Evolutionary conservation across 768 basidiomycete species (phyloP), one percentile per base, ranked within the genome.

Genomic region (Leccinum obscurum): DNA sequence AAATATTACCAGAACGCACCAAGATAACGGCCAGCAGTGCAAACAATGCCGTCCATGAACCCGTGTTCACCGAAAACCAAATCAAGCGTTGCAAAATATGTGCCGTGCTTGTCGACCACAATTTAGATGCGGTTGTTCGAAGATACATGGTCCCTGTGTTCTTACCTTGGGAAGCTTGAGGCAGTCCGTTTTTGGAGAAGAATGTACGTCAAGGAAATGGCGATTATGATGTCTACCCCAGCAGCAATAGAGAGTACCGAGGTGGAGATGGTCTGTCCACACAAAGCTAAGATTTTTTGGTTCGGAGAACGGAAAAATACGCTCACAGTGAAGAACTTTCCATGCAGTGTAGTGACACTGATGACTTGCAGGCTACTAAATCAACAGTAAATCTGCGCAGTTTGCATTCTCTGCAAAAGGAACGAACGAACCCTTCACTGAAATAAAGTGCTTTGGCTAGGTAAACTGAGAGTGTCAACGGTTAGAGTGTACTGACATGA

Each of bases 1-100:
- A 17, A 2, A 10, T 1, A 3, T 58, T 6, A 28, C 10, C 6
- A 46, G n/a, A 20, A 64, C 66, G 22, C 17, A 66, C 65, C 22
- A 65, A 20, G 26, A 60, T 54, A 10, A 58, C 6, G 11, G 59
- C 75, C 2, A 81, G 76, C 70, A 85, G 83, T 10, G 78, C 73
- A 4, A 68, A 72, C 0, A 81, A 80, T 58, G 86, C 84, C 10
- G 83, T 77, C 14, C 80, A 81, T 15, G 85, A 77, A 0, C 82
- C 77, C 0, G 52, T 59, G 1, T 66, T 66, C 22, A 69, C 48
- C 0, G 60, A 52, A 17, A 69, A 66, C 4, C 64, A 34, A 3
- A 32, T 41, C 2, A 69, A 49, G 28, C 58, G 58, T 34, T 62
- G 60, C 10, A 68, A 34, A 14, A 55, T 26, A 48, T 55, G 41